A percentile compares a stretch with the other conserved stretches of the same genome.
These are phyloP conservation scores for Ceratorhiza oryzae-sativae DNA, from an alignment of 1,284 basidiomycete species.

Conservation along the genomic window DNA sequence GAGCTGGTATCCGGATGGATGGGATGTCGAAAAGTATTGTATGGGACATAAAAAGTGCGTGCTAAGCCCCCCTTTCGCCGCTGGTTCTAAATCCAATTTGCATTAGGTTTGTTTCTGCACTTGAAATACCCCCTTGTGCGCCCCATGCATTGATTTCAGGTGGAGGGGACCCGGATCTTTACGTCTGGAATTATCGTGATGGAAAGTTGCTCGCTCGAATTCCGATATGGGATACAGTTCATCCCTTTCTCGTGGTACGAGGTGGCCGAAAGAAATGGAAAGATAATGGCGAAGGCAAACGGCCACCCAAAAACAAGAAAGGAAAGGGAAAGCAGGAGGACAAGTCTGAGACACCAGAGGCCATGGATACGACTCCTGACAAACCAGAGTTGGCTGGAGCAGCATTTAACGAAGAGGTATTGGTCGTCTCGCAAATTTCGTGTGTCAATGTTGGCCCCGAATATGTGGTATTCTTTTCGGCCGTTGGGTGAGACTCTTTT, in stretches of 20 bases:
- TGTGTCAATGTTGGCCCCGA: constrained; percentile 48
- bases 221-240: constrained; percentile 61
- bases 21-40: constrained; percentile 83
- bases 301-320: constrained; percentile 46
- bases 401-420: constrained; percentile 51
- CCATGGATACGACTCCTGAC: constrained; percentile 40
- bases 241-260: constrained; percentile 67
- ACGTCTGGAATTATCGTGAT: constrained; percentile 81
- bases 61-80: constrained; percentile 38
- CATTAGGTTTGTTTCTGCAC: constrained; percentile 80
- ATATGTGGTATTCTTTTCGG: constrained; percentile 66
- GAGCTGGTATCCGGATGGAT: constrained; percentile 86
- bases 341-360: constrained; percentile 46
- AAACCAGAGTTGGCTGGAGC: constrained; percentile 12
- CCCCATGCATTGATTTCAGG: constrained; percentile 73
- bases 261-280: constrained; percentile 53
- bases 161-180: constrained; percentile 82
- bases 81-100: neutral
- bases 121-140: constrained; percentile 68
- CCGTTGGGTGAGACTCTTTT: constrained; percentile 63
- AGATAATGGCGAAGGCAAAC: constrained; percentile 49
- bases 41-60: constrained; percentile 81
- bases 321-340: constrained; percentile 45
- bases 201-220: constrained; percentile 65
- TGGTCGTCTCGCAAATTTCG: constrained; percentile 63